Percentiles rank a stretch among this genome's conserved stretches.
Evolutionary conservation across 768 basidiomycete genomes (phyloP).

Genomic region (Mycena indigotica): DNA sequence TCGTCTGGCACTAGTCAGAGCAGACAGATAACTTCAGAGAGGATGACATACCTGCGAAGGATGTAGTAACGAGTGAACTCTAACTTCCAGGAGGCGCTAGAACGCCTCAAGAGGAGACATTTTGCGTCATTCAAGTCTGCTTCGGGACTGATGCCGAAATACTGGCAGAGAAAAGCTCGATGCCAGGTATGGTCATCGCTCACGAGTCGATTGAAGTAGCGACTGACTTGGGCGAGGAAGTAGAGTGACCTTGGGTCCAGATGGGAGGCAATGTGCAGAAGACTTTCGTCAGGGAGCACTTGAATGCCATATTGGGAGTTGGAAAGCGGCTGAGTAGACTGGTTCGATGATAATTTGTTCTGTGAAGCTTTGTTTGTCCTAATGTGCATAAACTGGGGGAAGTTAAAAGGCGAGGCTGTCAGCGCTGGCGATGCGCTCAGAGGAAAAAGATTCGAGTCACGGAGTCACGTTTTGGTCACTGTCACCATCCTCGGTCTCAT

Average conservation of each 20-base stretch:
- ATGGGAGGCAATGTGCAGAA: constrained; percentile 75
- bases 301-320: constrained; percentile 51
- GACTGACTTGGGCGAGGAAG: constrained; percentile 56
- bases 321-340: constrained; percentile 32
- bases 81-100: constrained; percentile 64
- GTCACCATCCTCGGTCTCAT: too few species aligned
- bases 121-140: constrained; percentile 48
- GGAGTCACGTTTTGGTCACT: too few species aligned
- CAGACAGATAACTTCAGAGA: not conserved
- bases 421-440: constrained; percentile 26
- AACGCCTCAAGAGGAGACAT: constrained; percentile 56
- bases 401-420: constrained; percentile 9
- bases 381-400: constrained; percentile 68
- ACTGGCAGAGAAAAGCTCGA: constrained; percentile 69
- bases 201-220: constrained; percentile 62
- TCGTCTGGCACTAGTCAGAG: constrained; percentile 45
- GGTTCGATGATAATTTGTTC: constrained; percentile 40
- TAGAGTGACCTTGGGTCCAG: constrained; percentile 66
- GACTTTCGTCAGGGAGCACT: constrained; percentile 63
- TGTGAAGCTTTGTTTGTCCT: constrained; percentile 45
- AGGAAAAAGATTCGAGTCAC: too few species aligned
- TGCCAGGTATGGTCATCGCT: constrained; percentile 81
- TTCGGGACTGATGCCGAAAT: constrained; percentile 69
- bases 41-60: constrained; percentile 50
- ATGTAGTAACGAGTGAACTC: constrained; percentile 66